A percentile compares a stretch with the other conserved stretches of the same genome.
Conservation (phyloP, 169 alveolate species). For the Cryptosporidium ubiquitum region DNA sequence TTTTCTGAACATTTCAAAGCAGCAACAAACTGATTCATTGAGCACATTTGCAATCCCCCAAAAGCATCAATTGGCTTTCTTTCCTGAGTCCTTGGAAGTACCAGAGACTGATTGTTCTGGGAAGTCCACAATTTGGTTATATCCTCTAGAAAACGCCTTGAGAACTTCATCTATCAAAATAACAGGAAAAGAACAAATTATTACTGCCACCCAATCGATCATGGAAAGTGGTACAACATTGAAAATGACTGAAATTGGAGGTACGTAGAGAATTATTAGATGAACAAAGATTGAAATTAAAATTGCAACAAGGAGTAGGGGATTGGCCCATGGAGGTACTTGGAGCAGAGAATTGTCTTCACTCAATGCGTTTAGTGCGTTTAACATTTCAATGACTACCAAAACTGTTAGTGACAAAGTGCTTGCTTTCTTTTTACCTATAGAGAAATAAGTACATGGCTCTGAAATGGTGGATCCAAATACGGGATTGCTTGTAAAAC, state of each 20-base stretch:
- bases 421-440: conserved; percentile 96
- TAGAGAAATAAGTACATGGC: conserved; percentile 95
- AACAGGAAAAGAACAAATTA: conserved; percentile 97
- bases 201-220: conserved; percentile 95
- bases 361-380: conserved; percentile 98
- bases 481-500: conserved; percentile 83
- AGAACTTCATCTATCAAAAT: conserved; percentile 95
- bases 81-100: neutral
- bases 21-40: conserved; percentile 59
- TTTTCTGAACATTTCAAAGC: conserved; percentile 48
- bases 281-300: conserved; percentile 90
- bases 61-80: conserved; percentile 63
- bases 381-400: conserved; percentile 97
- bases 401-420: conserved; percentile 95
- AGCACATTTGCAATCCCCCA: conserved; percentile 72
- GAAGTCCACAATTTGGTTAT: conserved; percentile 61
- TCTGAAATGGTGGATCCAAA: conserved; percentile 86
- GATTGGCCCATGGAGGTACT: conserved; percentile 98
- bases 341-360: conserved; percentile 95
- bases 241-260: conserved; percentile 91
- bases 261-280: conserved; percentile 93
- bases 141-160: conserved; percentile 90
- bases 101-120: conserved; percentile 2
- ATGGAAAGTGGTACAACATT: conserved; percentile 91
- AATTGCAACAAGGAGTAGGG: conserved; percentile 93